Base-by-base conservation (phyloP, 2,329 filamentous ascomycete species). In the Penicillium digitatum region DNA sequence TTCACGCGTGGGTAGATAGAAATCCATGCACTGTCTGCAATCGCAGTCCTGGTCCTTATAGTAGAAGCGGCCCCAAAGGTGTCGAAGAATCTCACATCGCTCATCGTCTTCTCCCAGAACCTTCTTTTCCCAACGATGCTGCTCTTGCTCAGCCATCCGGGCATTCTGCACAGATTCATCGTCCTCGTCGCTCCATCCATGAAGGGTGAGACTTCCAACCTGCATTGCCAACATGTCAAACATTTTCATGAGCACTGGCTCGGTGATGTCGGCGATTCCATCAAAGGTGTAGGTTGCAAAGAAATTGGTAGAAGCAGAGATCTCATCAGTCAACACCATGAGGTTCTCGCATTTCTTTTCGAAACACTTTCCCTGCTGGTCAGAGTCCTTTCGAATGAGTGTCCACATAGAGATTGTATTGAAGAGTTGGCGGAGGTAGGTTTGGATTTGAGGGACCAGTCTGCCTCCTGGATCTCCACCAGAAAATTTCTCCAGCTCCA, bases 181-280 rank as follows among this genome's bases (percentile, higher is more conserved):
- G 5, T 40, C 22, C 14, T n/a, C 12, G 14, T 24, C 16, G 4
- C 22, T 11, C 3, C 3, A 10, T 1, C 38, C 38, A 14, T 16
- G 9, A 8, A 40, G 2, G 9, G 38, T 40, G 0, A 40, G 14
- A 6, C 38, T 40, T 26, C 38, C 38, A 26, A 40, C 8, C 9
- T 40, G 8, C 14, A 40, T 40, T 0, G 38, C 14, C 1, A 40
- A 3, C 38, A 26, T 40, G 2, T n/a, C 22, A 0, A 6, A n/a
- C 2, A 5, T 2, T 1, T 40, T 40, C 4, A 3, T 24, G 2
- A 26, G 2, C 0, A n/a, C 22, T 8, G 9, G 8, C 1, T 40
- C 18, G 2, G 12, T 4, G 18, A 38, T 38, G 0, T 2, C 5
- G 3, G 6, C 3, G 2, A 3, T 18, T 0, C n/a, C n/a, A n/a